Conservation (phyloP, 208 protist species). For the Dictyostelium gargantuum region DNA sequence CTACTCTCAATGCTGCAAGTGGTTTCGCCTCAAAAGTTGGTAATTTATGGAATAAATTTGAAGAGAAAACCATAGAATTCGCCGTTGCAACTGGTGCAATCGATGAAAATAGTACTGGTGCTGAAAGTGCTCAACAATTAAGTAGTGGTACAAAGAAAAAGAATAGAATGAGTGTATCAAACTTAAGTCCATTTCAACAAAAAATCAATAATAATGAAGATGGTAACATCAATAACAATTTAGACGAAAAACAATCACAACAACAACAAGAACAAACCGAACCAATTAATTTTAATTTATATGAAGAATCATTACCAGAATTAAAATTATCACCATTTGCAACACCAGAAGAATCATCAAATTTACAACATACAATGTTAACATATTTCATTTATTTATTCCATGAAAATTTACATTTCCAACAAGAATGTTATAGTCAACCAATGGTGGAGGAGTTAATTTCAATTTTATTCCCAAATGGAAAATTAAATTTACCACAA, state of each 20-base stretch:
- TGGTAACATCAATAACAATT: neutral
- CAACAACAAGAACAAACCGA: neutral
- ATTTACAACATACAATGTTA: conserved; percentile 45
- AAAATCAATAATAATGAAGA: neutral
- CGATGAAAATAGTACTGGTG: neutral
- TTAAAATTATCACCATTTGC: neutral
- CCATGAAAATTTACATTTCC: conserved; percentile 28
- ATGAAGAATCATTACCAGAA: neutral
- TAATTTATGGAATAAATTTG: conserved; percentile 32
- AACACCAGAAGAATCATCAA: conserved; percentile 23
- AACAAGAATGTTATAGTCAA: conserved; percentile 40
- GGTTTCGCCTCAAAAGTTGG: neutral
- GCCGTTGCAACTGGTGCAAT: neutral
- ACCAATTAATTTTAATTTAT: neutral
- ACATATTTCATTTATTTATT: conserved; percentile 64
- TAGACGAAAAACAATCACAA: neutral
- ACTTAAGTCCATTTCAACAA: neutral
- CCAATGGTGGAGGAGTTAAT: neutral
- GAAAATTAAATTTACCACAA: neutral
- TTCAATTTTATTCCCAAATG: conserved; percentile 31
- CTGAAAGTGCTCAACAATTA: neutral
- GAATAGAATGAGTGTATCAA: neutral
- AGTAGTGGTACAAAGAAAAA: neutral
- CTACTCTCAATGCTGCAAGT: neutral
- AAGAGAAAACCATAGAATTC: conserved; percentile 44